These are phyloP conservation scores for Elaeis guineensis DNA, from an alignment of 176 grass and related monocot species.

Conservation along the genomic window DNA sequence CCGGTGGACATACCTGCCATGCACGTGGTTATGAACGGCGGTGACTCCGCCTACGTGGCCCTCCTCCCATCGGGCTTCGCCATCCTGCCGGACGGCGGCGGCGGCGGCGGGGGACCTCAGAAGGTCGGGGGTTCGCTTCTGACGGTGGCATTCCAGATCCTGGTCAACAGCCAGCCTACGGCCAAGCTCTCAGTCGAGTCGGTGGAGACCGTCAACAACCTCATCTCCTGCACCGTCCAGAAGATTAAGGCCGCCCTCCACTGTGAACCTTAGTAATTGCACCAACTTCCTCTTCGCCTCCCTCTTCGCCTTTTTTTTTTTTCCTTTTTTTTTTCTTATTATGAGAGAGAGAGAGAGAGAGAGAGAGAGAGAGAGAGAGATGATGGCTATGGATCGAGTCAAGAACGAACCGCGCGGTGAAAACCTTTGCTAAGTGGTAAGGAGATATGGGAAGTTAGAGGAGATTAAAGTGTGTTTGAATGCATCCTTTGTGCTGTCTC, in stretches of 20 bases:
- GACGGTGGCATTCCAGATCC: conserved; percentile 28
- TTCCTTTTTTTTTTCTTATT: too few relatives aligned
- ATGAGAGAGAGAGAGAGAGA: conserved; percentile 4
- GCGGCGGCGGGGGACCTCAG: not conserved
- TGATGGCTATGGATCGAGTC: conserved; percentile 43
- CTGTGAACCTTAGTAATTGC: not conserved
- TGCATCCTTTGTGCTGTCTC: not conserved
- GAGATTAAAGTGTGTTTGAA: not conserved
- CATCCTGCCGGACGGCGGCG: conserved; percentile 48
- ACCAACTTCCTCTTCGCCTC: too few relatives aligned
- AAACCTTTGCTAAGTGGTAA: conserved; percentile 10
- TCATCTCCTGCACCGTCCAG: conserved; percentile 44
- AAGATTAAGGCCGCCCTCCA: conserved; percentile 68
- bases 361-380: conserved; percentile 15
- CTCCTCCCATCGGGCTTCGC: conserved; percentile 74
- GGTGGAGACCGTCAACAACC: conserved; percentile 26
- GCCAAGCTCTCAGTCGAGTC: conserved; percentile 37
- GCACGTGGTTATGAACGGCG: conserved; percentile 74
- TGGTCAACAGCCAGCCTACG: conserved; percentile 48
- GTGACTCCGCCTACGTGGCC: conserved; percentile 51
- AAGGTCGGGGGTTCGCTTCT: conserved; percentile 38
- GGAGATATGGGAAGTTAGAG: not conserved
- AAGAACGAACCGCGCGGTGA: conserved; percentile 66
- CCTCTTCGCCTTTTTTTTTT: too few relatives aligned
- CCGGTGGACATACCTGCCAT: conserved; percentile 86